Conservation (phyloP, 176 grass and related monocot species). For the Zea luxurians region DNA sequence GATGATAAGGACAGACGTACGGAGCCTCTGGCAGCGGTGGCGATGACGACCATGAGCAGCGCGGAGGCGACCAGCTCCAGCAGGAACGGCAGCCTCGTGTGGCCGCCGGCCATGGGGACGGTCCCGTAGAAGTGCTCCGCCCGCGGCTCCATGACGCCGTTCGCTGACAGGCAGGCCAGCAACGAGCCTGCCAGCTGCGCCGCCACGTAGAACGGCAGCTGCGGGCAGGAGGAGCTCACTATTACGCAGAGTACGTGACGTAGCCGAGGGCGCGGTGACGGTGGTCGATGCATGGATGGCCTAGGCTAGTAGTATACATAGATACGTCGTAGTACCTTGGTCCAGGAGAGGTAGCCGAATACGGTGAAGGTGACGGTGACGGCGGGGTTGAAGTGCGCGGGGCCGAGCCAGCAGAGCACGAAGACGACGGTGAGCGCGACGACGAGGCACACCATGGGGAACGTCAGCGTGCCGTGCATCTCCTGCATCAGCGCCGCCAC, state of each 20-base stretch:
- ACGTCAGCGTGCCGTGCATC: conserved; percentile 45
- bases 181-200: conserved; percentile 46
- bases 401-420: conserved; percentile 50
- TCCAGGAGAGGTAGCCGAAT: conserved; percentile 38
- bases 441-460: conserved; percentile 45
- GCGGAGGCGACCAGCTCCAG: conserved; percentile 57
- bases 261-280: too few species aligned
- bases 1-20: not conserved
- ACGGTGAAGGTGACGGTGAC: conserved; percentile 58
- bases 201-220: conserved; percentile 46
- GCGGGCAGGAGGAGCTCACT: too few species aligned
- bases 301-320: too few species aligned
- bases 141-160: conserved; percentile 38
- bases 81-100: conserved; percentile 43
- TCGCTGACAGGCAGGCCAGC: conserved; percentile 39
- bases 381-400: conserved; percentile 60
- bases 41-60: conserved; percentile 64
- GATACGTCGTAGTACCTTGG: conserved; percentile 20
- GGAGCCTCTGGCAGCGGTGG: conserved; percentile 35
- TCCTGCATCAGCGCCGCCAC: conserved; percentile 54
- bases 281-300: not conserved
- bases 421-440: conserved; percentile 50
- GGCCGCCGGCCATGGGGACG: not conserved
- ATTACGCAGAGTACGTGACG: too few species aligned
- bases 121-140: conserved; percentile 59